These are phyloP conservation scores for Lepidium didymum DNA, from an alignment of 345 rosid species.

Conservation along the genomic window DNA sequence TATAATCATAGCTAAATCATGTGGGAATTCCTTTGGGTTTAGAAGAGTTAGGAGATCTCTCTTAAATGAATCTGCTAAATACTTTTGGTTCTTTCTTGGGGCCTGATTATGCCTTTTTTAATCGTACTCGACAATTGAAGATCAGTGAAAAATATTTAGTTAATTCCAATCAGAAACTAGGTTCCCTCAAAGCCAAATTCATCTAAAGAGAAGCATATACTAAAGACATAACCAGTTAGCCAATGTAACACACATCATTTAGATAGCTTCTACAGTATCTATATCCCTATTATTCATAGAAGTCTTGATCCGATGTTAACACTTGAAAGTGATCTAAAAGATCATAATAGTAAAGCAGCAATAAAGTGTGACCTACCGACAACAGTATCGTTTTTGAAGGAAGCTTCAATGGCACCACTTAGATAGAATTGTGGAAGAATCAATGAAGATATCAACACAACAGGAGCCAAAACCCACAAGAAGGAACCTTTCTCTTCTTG, in stretches of 20 bases:
- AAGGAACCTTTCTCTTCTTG: conserved; percentile 57
- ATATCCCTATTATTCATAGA: background rate
- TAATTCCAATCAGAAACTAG: background rate
- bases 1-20: background rate
- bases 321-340: background rate
- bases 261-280: background rate
- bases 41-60: background rate
- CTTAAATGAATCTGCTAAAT: background rate
- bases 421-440: conserved; percentile 72
- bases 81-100: background rate
- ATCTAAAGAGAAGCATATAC: background rate
- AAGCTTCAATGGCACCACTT: conserved; percentile 41
- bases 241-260: background rate
- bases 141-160: background rate
- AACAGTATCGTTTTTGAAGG: conserved; percentile 47
- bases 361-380: conserved; percentile 22
- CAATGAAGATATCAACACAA: conserved; percentile 51
- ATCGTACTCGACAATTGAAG: background rate
- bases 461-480: conserved; percentile 73
- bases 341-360: background rate
- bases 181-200: background rate
- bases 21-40: background rate
- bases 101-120: background rate
- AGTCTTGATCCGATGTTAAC: background rate
- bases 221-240: background rate